Conservation (phyloP, 2,329 filamentous ascomycete genomes). For the Tothia fuscella region DNA sequence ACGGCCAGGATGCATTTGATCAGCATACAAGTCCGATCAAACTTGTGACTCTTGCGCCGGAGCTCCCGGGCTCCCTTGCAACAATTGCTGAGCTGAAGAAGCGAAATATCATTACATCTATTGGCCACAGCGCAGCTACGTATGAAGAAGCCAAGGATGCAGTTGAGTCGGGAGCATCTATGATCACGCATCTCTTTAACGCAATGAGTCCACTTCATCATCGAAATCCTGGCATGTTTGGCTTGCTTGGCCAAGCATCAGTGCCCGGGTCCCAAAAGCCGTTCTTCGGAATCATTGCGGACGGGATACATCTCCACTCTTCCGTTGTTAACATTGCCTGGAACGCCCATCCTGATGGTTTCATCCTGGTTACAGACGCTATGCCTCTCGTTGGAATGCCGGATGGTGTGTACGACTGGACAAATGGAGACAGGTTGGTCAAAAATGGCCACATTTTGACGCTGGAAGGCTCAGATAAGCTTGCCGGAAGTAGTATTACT, state of each 20-base stretch:
- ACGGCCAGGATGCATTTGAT: conserved; percentile 57
- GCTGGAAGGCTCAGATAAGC: conserved; percentile 52
- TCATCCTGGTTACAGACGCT: conserved; percentile 84
- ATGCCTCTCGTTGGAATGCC: conserved; percentile 79
- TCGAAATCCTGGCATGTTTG: conserved; percentile 83
- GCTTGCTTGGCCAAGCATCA: conserved; percentile 51
- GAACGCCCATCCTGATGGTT: conserved; percentile 70
- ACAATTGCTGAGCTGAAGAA: conserved; percentile 53
- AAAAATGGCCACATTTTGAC: conserved; percentile 64
- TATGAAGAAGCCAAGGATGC: conserved; percentile 69
- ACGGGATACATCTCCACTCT: conserved; percentile 82
- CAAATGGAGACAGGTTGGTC: conserved; percentile 54
- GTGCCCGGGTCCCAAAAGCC: conserved; percentile 38
- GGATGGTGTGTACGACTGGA: conserved; percentile 79
- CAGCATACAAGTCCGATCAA: conserved; percentile 41
- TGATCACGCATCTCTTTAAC: conserved; percentile 92
- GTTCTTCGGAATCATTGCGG: conserved; percentile 80
- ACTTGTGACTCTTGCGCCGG: conserved; percentile 79
- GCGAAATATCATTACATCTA: conserved; percentile 61
- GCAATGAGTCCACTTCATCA: conserved; percentile 86
- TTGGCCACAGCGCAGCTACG: conserved; percentile 78
- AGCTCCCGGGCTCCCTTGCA: conserved; percentile 57
- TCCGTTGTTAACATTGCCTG: conserved; percentile 83
- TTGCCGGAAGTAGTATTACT: conserved; percentile 47
- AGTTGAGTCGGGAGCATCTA: conserved; percentile 63